Percentiles rank a stretch among this genome's conserved stretches.
phyloP scores from a whole-genome alignment of 805 yeast genomes.

The Lipomyces starkeyi region DNA sequence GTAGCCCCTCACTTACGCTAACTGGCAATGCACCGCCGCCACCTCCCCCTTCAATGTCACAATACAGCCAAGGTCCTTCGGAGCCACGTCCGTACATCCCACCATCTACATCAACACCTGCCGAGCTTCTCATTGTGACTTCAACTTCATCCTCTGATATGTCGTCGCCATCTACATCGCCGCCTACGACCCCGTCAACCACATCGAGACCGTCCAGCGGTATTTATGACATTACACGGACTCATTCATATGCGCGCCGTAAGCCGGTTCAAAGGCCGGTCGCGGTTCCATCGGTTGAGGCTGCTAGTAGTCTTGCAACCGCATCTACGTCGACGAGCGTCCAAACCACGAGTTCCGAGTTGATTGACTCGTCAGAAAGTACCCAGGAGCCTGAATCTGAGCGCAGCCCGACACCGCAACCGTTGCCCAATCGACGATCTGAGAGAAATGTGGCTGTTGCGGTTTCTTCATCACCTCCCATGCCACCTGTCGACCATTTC shows the following conservation, averaged over 20 bases:
- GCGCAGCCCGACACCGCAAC: not conserved
- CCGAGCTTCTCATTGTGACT: not conserved
- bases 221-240: not conserved
- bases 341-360: not conserved
- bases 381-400: not conserved
- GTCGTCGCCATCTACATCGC: constrained; percentile 15
- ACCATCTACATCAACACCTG: constrained; percentile 7
- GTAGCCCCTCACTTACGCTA: not conserved
- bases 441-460: not conserved
- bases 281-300: not conserved
- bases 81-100: constrained; percentile 18
- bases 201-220: constrained; percentile 4
- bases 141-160: not conserved
- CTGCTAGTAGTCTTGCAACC: not conserved
- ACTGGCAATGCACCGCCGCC: constrained; percentile 17
- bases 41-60: constrained; percentile 22
- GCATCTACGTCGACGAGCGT: not conserved
- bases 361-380: not conserved
- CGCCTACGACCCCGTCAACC: constrained; percentile 15
- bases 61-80: constrained; percentile 21
- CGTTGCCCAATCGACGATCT: not conserved
- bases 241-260: not conserved
- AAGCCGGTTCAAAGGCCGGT: constrained; percentile 23
- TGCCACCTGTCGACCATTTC: constrained; percentile 10
- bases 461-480: not conserved